Percentiles rank a stretch among this genome's conserved stretches.
phyloP scores from a whole-genome alignment of 306 rosid species.

The Prosopis cineraria region DNA sequence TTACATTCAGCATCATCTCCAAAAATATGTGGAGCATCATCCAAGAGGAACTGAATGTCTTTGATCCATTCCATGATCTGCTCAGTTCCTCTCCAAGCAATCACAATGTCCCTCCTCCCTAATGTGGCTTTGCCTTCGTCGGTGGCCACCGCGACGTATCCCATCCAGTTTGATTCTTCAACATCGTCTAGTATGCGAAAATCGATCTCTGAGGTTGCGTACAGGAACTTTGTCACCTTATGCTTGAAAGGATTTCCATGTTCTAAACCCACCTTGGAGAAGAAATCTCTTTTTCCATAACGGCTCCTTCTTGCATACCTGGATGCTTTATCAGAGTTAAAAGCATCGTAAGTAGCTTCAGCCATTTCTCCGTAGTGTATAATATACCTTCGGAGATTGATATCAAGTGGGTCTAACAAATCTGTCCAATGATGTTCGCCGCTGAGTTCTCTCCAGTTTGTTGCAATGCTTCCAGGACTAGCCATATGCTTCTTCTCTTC shows the following conservation, averaged over 20 bases:
- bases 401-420: background rate
- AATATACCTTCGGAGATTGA: background rate
- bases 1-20: background rate
- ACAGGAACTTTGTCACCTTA: background rate
- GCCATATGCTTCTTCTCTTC: conserved; percentile 5
- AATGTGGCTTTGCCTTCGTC: background rate
- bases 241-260: background rate
- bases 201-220: background rate
- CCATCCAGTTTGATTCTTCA: background rate
- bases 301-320: background rate
- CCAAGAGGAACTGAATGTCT: background rate
- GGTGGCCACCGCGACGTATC: background rate
- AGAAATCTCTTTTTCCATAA: background rate
- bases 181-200: background rate
- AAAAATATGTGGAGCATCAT: background rate
- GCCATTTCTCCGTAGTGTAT: background rate
- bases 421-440: background rate
- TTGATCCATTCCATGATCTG: background rate
- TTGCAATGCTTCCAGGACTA: background rate
- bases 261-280: background rate
- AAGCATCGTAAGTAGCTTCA: background rate
- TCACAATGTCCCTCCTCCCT: background rate
- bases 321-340: background rate
- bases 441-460: background rate
- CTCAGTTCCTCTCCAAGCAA: background rate